Evolutionary conservation across 176 grass and related monocot genomes (phyloP), one percentile per base, ranked within the genome.

Genomic region (Zea luxurians): DNA sequence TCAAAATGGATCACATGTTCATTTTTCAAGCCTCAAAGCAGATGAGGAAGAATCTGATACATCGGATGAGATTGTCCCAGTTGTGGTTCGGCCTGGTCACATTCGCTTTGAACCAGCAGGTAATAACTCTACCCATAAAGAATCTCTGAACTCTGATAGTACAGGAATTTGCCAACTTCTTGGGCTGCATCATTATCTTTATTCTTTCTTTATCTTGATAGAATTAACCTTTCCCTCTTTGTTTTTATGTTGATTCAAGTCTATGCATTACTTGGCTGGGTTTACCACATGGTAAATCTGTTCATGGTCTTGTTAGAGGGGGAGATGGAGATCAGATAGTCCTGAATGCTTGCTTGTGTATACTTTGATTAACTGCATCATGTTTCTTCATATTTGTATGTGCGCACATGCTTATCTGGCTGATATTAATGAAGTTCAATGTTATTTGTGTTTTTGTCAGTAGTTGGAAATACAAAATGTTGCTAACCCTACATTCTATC

Each of bases 71-170:
- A 76, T 89, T 80, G 83, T 98, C 88, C 80, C 91, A 68, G 67
- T 91, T 66, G 74, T 88, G 38, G 87, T 94, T 90, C 73, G 87
- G 35, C 95, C 95, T 73, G 95, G 95, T 83, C 85, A 98, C 68
- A 98, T 98, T 82, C 91, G 91, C n/a, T 98, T 98, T 83, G 95
- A 90, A 44, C 70, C 83, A 71, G 76, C 81, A 85, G 95, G 95
- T 98, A 90, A 27, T 78, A 15, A 9, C 59, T 85, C 57, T 83
- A 34, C 72, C 61, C 9, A 18, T 27, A 48, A 64, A 74, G 62
- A 79, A 68, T 18, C 53, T 27, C 27, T 27, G 27, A 27, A 27
- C 27, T 27, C 27, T 62, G 50, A 45, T 69, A 45, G 8, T 61
- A 37, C 6, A 48, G 27, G 27, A 27, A 27, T 27, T 27, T 27